phyloP scores from a whole-genome alignment of 345 rosid genomes.

The Populus tremula region DNA sequence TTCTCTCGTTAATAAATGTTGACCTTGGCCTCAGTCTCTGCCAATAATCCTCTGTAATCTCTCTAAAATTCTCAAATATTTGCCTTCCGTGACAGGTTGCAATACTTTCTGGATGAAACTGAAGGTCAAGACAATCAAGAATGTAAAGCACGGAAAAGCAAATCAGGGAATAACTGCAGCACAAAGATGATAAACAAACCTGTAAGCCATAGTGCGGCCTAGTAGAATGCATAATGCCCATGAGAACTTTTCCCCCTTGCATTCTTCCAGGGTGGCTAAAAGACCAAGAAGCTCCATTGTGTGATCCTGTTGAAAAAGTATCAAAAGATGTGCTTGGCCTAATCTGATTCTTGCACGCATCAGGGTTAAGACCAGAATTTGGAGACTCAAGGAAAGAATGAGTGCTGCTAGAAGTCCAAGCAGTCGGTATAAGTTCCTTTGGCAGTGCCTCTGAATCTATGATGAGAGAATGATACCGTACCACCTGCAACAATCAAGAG shows the following conservation, averaged over 20 bases:
- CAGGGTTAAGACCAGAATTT: constrained; percentile 29
- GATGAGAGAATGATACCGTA: constrained; percentile 89
- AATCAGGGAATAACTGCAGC: neutral
- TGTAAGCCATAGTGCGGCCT: constrained; percentile 95
- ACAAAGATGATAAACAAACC: constrained; percentile 40
- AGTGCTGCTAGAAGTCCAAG: constrained; percentile 62
- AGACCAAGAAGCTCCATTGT: constrained; percentile 33
- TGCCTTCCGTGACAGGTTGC: constrained; percentile 78
- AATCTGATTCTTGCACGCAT: constrained; percentile 24
- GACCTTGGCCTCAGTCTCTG: constrained; percentile 29
- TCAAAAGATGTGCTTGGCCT: constrained; percentile 20
- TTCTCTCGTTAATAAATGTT: constrained; percentile 35
- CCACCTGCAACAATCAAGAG: constrained; percentile 51
- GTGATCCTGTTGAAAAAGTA: constrained; percentile 25
- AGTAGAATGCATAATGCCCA: constrained; percentile 86
- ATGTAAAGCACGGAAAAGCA: constrained; percentile 7
- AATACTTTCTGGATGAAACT: constrained; percentile 98
- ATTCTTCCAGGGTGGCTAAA: constrained; percentile 25
- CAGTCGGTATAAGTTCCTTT: constrained; percentile 74
- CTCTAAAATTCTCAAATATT: constrained; percentile 74
- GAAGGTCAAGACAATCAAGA: constrained; percentile 28
- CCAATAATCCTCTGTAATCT: constrained; percentile 77
- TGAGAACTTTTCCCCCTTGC: constrained; percentile 48
- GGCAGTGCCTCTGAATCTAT: constrained; percentile 80
- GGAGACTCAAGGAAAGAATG: constrained; percentile 50